Conservation (phyloP, 2,329 filamentous ascomycete species). For the Clarireedia paspali region DNA sequence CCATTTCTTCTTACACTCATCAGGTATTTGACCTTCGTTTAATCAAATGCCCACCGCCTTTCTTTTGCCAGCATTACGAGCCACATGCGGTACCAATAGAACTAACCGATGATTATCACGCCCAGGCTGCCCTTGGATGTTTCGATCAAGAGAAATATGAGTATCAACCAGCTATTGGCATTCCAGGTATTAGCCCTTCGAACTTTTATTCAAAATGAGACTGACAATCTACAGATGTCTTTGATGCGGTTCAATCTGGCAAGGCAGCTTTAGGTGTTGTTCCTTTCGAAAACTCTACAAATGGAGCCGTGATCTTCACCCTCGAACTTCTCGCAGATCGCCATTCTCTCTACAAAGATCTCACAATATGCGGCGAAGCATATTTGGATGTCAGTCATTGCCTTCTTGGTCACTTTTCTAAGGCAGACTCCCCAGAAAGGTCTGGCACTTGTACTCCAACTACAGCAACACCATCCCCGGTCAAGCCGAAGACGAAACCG, state of each 20-base stretch:
- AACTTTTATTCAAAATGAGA: neutral
- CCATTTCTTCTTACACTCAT: constrained; percentile 60
- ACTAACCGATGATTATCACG: constrained; percentile 24
- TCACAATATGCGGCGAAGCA: constrained; percentile 73
- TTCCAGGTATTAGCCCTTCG: constrained; percentile 14
- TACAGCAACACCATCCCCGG: constrained; percentile 35
- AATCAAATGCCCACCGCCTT: constrained; percentile 8
- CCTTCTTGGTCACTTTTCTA: constrained; percentile 51
- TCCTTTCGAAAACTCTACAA: constrained; percentile 93
- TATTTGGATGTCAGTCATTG: constrained; percentile 88
- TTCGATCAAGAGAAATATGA: constrained; percentile 32
- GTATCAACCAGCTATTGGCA: constrained; percentile 10
- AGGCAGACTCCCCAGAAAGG: constrained; percentile 24
- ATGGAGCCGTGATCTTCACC: constrained; percentile 85
- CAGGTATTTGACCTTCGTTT: constrained; percentile 41
- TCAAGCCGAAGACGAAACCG: constrained; percentile 41
- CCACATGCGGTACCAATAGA: constrained; percentile 9
- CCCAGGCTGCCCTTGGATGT: constrained; percentile 45
- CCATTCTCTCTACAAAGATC: constrained; percentile 51
- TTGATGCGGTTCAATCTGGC: constrained; percentile 65
- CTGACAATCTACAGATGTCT: constrained; percentile 57
- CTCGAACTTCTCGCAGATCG: constrained; percentile 83
- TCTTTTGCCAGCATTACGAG: constrained; percentile 9
- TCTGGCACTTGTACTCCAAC: constrained; percentile 46
- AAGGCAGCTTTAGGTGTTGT: constrained; percentile 67